Percentiles rank a stretch among this genome's conserved stretches.
These are phyloP conservation scores for Hanseniaspora hatyaiensis DNA, from an alignment of 805 yeast genomes.

Conservation along the genomic window DNA sequence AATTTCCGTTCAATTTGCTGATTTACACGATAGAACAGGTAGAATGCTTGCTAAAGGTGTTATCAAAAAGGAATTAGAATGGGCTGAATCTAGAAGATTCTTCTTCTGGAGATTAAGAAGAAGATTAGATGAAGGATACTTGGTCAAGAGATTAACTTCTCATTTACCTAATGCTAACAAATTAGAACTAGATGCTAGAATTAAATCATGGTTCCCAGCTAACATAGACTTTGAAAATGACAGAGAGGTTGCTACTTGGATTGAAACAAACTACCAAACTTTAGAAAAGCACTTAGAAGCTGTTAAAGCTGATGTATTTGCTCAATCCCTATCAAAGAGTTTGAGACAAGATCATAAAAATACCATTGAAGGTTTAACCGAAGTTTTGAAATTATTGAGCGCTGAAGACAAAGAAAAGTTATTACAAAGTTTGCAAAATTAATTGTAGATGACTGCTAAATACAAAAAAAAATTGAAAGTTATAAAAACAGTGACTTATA, in stretches of 20 bases:
- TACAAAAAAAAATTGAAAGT: too few relatives aligned
- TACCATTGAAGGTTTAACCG: conserved; percentile 44
- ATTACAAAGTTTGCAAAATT: conserved; percentile 26
- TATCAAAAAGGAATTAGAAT: conserved; percentile 71
- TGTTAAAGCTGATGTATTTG: conserved; percentile 54
- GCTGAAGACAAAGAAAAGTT: conserved; percentile 43
- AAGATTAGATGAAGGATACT: conserved; percentile 83
- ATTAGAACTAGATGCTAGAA: conserved; percentile 73
- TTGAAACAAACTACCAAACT: conserved; percentile 61
- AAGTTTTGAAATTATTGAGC: conserved; percentile 41
- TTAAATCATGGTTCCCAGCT: conserved; percentile 75
- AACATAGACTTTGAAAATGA: conserved; percentile 61
- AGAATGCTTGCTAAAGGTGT: conserved; percentile 95
- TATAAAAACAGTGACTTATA: too few relatives aligned
- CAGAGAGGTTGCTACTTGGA: conserved; percentile 68
- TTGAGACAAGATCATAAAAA: conserved; percentile 45
- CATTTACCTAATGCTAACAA: conserved; percentile 50
- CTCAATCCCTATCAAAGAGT: conserved; percentile 50
- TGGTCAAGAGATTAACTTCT: conserved; percentile 60
- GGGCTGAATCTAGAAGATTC: conserved; percentile 83
- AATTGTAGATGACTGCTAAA: neutral
- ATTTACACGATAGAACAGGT: conserved; percentile 91
- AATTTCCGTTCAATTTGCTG: conserved; percentile 91
- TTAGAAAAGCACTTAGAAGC: conserved; percentile 51
- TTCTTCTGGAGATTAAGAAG: conserved; percentile 99